Evolutionary conservation across 75 land plant genomes (phyloP).

Genomic region (Cupressus sempervirens): DNA sequence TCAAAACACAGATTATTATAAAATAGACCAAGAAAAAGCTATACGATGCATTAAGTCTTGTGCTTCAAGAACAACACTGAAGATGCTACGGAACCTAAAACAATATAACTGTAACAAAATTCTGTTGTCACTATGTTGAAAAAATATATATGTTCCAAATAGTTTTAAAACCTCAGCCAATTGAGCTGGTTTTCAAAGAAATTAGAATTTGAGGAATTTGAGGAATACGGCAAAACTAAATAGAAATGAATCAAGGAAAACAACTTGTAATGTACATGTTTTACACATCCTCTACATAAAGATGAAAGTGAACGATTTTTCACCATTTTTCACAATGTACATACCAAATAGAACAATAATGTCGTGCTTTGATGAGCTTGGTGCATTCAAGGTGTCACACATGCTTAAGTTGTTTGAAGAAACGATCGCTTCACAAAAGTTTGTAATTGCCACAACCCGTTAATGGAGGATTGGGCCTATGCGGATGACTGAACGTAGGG

Average conservation of each 20-base stretch:
- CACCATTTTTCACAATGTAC: neutral
- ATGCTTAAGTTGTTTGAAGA: neutral
- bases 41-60: neutral
- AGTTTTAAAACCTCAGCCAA: no score
- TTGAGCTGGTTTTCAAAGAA: neutral
- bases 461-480: no score
- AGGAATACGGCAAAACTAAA: neutral
- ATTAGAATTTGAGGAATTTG: neutral
- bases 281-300: constrained; percentile 1
- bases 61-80: neutral
- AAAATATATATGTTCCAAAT: no score
- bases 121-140: no score
- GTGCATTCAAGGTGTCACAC: neutral
- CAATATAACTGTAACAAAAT: no score
- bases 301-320: neutral
- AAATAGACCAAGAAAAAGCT: neutral
- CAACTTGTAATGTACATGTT: neutral
- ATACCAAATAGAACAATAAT: neutral
- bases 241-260: neutral
- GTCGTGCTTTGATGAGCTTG: neutral
- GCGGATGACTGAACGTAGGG: neutral
- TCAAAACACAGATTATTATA: neutral
- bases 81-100: neutral
- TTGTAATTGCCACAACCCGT: neutral
- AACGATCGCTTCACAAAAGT: neutral